phyloP scores from a whole-genome alignment of 179 eudicot genomes.

The Actinidia arguta region DNA sequence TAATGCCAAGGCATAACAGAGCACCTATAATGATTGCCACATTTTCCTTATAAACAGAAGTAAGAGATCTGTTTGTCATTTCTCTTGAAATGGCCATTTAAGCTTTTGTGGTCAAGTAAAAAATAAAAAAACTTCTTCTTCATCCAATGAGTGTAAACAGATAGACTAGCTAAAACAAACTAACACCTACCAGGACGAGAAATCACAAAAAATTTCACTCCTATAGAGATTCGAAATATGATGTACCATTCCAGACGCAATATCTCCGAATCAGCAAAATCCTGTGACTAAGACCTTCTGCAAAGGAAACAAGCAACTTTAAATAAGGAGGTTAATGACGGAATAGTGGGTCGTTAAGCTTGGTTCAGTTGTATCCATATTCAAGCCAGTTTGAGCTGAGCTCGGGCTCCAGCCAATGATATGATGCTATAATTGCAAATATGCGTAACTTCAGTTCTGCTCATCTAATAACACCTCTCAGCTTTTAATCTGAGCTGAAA shows the following conservation, averaged over 20 bases:
- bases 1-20: conserved; percentile 15
- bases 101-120: conserved; percentile 29
- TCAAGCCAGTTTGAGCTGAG: conserved; percentile 27
- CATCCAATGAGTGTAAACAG: neutral
- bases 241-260: conserved; percentile 31
- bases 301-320: conserved; percentile 32
- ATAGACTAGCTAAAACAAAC: conserved; percentile 16
- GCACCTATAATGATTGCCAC: conserved; percentile 24
- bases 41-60: conserved; percentile 4
- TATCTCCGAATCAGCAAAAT: conserved; percentile 31
- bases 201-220: conserved; percentile 15
- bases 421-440: neutral
- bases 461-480: neutral
- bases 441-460: neutral
- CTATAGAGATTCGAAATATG: conserved; percentile 23
- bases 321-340: conserved; percentile 5
- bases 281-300: conserved; percentile 30
- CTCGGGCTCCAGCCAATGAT: conserved; percentile 10
- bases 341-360: conserved; percentile 9
- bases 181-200: conserved; percentile 29
- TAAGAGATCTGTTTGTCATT: conserved; percentile 19
- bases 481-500: conserved; percentile 7
- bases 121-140: conserved; percentile 14
- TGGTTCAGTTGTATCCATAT: conserved; percentile 6
- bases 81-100: conserved; percentile 31